Conservation (phyloP, 108 stramenopile species). For the Fistulifera solaris region DNA sequence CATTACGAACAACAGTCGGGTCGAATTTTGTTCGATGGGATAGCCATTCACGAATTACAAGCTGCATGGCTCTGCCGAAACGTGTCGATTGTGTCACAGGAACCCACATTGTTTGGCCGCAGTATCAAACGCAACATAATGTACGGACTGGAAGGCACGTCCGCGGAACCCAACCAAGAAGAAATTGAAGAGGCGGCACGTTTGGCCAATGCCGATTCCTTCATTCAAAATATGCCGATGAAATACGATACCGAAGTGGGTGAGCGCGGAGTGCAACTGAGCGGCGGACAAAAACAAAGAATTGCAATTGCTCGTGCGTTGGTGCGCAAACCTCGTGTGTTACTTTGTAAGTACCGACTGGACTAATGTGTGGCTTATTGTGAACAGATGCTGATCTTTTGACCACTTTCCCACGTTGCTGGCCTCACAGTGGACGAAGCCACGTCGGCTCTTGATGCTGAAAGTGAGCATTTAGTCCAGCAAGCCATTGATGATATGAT, state of each 20-base stretch:
- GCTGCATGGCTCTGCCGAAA: conserved; percentile 34
- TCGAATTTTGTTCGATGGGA: conserved; percentile 39
- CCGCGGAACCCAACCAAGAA: conserved; percentile 40
- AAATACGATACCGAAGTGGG: conserved; percentile 70
- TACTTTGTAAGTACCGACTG: conserved; percentile 21
- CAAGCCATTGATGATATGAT: conserved; percentile 73
- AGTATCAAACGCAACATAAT: conserved; percentile 78
- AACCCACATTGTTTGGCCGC: conserved; percentile 82
- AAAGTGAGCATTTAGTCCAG: conserved; percentile 64
- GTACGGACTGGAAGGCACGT: conserved; percentile 62
- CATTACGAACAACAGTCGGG: conserved; percentile 65
- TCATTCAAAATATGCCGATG: conserved; percentile 45
- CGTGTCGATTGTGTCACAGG: conserved; percentile 76
- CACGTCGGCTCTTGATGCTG: conserved; percentile 47
- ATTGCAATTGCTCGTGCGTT: conserved; percentile 84
- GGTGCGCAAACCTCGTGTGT: conserved; percentile 48
- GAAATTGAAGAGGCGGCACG: conserved; percentile 65
- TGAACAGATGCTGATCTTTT: no score
- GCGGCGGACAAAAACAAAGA: conserved; percentile 69
- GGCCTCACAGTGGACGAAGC: conserved; percentile 39
- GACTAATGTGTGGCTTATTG: no score
- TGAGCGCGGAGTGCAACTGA: conserved; percentile 61
- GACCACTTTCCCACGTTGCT: no score
- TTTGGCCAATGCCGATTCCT: conserved; percentile 74
- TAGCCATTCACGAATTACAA: conserved; percentile 32